These are phyloP conservation scores for Lentinula detonsa DNA, from an alignment of 768 basidiomycete species.

Conservation along the genomic window DNA sequence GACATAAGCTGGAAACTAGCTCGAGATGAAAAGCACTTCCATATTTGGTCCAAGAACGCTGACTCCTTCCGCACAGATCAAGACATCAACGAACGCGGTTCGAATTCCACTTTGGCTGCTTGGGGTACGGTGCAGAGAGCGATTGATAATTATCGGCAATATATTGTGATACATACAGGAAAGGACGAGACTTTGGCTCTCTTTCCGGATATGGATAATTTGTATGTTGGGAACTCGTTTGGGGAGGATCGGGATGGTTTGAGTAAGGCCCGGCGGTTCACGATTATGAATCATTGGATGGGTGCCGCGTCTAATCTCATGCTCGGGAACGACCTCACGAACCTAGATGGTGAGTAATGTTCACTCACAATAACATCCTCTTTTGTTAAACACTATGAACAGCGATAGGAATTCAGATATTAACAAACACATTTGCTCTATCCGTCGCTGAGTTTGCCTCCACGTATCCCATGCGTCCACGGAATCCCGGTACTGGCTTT, in stretches of 20 bases:
- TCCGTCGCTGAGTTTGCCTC: constrained; percentile 3
- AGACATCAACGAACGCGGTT: constrained; percentile 9
- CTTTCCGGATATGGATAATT: constrained; percentile 9
- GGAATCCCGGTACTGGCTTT: constrained; percentile 1
- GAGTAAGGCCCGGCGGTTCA: background rate
- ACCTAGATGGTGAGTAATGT: background rate
- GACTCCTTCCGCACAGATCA: constrained; percentile 10
- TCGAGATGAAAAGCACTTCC: constrained; percentile 1
- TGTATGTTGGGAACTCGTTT: constrained; percentile 6
- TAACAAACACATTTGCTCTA: constrained; percentile 1
- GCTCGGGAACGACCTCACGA: constrained; percentile 6
- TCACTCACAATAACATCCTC: background rate
- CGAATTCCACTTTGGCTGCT: background rate
- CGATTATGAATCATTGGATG: constrained; percentile 7
- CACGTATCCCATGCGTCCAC: constrained; percentile 2
- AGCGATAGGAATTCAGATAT: background rate
- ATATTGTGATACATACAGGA: constrained; percentile 4
- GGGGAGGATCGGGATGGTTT: background rate
- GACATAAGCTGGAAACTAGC: constrained; percentile 11
- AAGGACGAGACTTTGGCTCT: constrained; percentile 2
- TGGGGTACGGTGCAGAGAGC: constrained; percentile 9
- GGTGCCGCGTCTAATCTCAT: constrained; percentile 7
- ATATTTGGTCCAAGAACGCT: constrained; percentile 5
- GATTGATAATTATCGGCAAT: constrained; percentile 9
- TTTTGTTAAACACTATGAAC: background rate